Conservation (phyloP, 2,329 filamentous ascomycete genomes). For the Hirsutella minnesotensis region DNA sequence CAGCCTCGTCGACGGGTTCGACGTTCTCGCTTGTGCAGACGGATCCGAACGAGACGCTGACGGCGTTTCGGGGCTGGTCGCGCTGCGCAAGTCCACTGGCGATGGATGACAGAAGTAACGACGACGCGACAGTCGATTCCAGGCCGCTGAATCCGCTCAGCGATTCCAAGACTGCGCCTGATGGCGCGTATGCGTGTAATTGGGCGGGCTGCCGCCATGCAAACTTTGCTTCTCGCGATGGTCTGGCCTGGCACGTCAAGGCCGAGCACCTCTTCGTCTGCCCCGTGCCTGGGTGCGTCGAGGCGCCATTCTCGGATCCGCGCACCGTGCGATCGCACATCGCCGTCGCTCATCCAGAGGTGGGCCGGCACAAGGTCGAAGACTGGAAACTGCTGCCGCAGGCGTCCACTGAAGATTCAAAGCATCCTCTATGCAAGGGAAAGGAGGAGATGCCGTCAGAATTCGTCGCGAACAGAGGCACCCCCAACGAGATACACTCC, state of each 20-base stretch:
- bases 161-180: slow-evolving; percentile 4
- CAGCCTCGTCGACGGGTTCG: slow-evolving; percentile 16
- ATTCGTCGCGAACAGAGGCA: neutral
- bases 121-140: neutral
- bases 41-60: slow-evolving; percentile 13
- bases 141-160: neutral
- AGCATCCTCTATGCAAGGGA: neutral
- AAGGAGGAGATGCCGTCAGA: neutral
- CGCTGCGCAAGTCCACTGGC: slow-evolving; percentile 14
- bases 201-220: slow-evolving; percentile 25
- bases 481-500: neutral
- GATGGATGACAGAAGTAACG: neutral
- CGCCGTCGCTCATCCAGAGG: slow-evolving; percentile 19
- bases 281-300: slow-evolving; percentile 24
- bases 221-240: slow-evolving; percentile 24
- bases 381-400: slow-evolving; percentile 16
- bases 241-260: slow-evolving; percentile 31
- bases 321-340: slow-evolving; percentile 26
- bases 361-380: slow-evolving; percentile 7
- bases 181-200: slow-evolving; percentile 22
- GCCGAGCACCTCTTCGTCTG: slow-evolving; percentile 30
- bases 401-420: neutral
- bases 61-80: slow-evolving; percentile 5
- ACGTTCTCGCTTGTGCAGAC: slow-evolving; percentile 18
- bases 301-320: slow-evolving; percentile 20